phyloP scores from a whole-genome alignment of 163 green algal species.

The Scenedesmus sp. region DNA sequence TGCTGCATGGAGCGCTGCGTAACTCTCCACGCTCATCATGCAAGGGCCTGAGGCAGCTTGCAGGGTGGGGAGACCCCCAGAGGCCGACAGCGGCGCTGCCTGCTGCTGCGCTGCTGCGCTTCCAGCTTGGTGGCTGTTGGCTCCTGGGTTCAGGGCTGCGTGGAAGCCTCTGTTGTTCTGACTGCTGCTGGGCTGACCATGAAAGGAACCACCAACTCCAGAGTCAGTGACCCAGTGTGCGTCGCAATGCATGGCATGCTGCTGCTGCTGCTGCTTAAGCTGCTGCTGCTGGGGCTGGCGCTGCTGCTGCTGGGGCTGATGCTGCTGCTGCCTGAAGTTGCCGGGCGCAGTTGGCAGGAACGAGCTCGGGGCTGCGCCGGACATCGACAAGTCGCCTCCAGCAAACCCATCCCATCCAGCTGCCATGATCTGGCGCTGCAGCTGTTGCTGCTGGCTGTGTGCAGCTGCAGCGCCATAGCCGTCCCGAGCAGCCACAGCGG shows the following conservation, averaged over 20 bases:
- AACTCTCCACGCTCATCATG: neutral
- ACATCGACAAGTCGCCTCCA: neutral
- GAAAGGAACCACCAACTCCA: neutral
- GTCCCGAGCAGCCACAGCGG: neutral
- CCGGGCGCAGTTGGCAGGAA: neutral
- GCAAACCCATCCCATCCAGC: neutral
- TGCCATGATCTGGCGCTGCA: neutral
- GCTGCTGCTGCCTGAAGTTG: neutral
- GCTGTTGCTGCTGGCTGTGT: neutral
- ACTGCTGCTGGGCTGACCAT: neutral
- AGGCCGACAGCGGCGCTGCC: neutral
- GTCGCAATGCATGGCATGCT: neutral
- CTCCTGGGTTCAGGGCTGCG: neutral
- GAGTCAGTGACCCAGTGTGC: neutral
- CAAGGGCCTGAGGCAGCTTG: neutral
- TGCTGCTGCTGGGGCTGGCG: slow-evolving; percentile 4
- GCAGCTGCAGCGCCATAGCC: neutral
- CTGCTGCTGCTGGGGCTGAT: too few species aligned
- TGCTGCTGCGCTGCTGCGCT: slow-evolving; percentile 7
- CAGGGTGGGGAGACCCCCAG: neutral
- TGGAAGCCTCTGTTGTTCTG: neutral
- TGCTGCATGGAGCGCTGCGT: neutral
- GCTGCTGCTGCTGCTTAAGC: neutral
- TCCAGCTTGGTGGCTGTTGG: neutral
- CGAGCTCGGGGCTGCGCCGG: neutral